Base-by-base conservation (phyloP, 139 green algal genomes). In the Micractinium sp. region DNA sequence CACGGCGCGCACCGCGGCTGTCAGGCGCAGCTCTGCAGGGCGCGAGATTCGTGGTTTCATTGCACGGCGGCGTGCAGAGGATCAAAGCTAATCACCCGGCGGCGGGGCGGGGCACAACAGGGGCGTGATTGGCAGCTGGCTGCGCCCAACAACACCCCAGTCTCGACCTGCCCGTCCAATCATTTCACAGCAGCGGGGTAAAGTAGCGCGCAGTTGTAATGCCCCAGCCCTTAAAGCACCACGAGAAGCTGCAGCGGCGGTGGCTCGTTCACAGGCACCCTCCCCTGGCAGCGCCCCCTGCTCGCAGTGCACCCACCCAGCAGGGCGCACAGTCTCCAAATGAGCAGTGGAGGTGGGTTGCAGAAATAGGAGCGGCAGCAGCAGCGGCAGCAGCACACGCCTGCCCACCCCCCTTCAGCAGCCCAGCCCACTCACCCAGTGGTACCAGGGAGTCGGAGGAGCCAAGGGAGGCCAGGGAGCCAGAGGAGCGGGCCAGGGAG, bases 391-490 rank as follows among this genome's bases (percentile, higher is more conserved):
- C 47, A 56, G 47, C 47, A 9, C 47, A 5, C 47, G 14, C 75
- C 81, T 9, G 47, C 47, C 53, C 66, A 41, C 2, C 36, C 33
- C 53, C 39, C 33, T 25, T 9, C n/a, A 25, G 25, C 60, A 75
- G 23, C n/a, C 47, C 47, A 5, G 7, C 12, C 25, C 3, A 20
- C 91, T 84, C 90, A 96, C 95, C 95, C 71, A 96, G 89, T 2
- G 96, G 95, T 75, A 98, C 96, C 73, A 97, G 91, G 7, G 95
- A 93, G 56, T 96, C 94, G 36, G 33, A 29, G 2, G 82, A 78
- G 23, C 18, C 19, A 3, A 35, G 29, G 82, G 36, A 12, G 14
- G 14, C 63, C 36, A 63, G 19, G 1, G 95, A 93, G 47, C 95
- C 93, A 75, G 90, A 85, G 66, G 66, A 89, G 84, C 90, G 91